Evolutionary conservation across 805 yeast genomes (phyloP).

Genomic region (fission yeast (Schizosaccharomyces pombe)): ASM294v3 CU329670.1:4896001-4896500

Average conservation of each 20-base stretch:
- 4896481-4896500: not conserved
- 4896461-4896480: slow-evolving; percentile 3
- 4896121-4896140: not conserved
- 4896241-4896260: not conserved
- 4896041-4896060: not conserved
- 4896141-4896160: not conserved
- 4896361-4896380: not conserved
- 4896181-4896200: not conserved
- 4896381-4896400: not conserved
- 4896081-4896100: not conserved
- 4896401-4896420: not conserved
- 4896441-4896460: not conserved
- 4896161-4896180: not conserved
- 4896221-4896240: not conserved
- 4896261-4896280: not conserved
- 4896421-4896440: not conserved
- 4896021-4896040: not conserved
- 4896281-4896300: not conserved
- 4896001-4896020: not conserved
- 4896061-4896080: not conserved
- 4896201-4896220: slow-evolving; percentile 1
- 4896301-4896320: not conserved
- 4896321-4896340: not conserved
- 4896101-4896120: not conserved
- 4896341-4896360: not conserved